Percentiles rank a stretch among this genome's conserved stretches.
Evolutionary conservation across 2,329 filamentous ascomycete genomes (phyloP).

Genomic region (Hypoxylon sp.): DNA sequence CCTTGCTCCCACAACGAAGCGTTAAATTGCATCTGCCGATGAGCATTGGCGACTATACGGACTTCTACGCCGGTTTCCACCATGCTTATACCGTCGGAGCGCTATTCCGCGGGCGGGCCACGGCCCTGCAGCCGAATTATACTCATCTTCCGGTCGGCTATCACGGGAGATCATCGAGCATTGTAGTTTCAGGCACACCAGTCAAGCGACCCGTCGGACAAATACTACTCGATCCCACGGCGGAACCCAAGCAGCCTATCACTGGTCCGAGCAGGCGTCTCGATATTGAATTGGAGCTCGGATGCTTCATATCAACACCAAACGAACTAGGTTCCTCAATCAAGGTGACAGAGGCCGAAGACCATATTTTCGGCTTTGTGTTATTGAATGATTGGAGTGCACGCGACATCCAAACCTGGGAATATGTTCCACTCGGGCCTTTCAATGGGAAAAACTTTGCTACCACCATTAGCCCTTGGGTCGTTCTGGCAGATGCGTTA

Average conservation of each 20-base stretch:
- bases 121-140: constrained; percentile 83
- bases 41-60: constrained; percentile 83
- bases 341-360: constrained; percentile 68
- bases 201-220: constrained; percentile 80
- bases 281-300: constrained; percentile 84
- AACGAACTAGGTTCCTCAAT: constrained; percentile 73
- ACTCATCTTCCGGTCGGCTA: constrained; percentile 83
- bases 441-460: constrained; percentile 88
- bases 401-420: constrained; percentile 83
- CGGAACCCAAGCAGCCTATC: constrained; percentile 67
- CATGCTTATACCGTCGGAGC: constrained; percentile 75
- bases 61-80: constrained; percentile 84
- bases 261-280: constrained; percentile 72
- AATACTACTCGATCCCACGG: constrained; percentile 70
- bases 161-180: constrained; percentile 78
- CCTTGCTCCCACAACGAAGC: constrained; percentile 65
- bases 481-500: constrained; percentile 78
- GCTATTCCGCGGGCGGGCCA: constrained; percentile 75
- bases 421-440: constrained; percentile 82
- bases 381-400: constrained; percentile 90
- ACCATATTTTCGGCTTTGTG: constrained; percentile 80
- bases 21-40: constrained; percentile 76
- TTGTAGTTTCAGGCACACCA: constrained; percentile 77
- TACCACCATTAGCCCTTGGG: constrained; percentile 80
- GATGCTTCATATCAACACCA: constrained; percentile 73